Base-by-base conservation (phyloP, 495 filamentous ascomycete species). In the Filosporella fistucella region DNA sequence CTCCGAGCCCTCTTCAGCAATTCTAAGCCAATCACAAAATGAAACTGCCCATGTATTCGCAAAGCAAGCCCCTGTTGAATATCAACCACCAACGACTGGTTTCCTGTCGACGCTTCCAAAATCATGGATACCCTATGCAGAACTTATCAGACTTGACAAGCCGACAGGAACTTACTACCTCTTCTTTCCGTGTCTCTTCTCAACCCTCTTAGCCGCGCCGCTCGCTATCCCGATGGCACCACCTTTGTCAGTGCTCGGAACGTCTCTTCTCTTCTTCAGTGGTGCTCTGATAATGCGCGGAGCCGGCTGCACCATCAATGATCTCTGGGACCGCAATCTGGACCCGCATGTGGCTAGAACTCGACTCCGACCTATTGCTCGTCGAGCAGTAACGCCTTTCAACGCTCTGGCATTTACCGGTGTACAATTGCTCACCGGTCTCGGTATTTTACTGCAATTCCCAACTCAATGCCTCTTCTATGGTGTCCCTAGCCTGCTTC, bases 291-390 rank as follows among this genome's bases (percentile, higher is more conserved):
- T 96, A 58, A 97, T 98, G 93, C 88, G 93, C 42, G 90, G 93
- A 23, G 93, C 93, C n/a, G 93, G 93, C 13, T 98, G 93, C 67
- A 85, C 93, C 25, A 93, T 98, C 69, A 97, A 98, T 66, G 93
- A 98, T 62, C 77, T 97, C 35, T 96, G 89, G 91, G 93, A 97
- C 67, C 82, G 88, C 53, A 85, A 95, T 58, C 78, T 98, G 14
- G 93, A 98, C 65, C 87, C 85, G 17, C 80, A 90, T 59, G 93
- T 98, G n/a, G 68, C 80, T 25, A 82, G 93, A 20, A 98, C 93
- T 1, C 81, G 82, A 21, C 76, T 91, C 36, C 86, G 93, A 2
- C 93, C 93, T 4, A 90, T 98, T 58, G 93, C 94, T 6, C 76
- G 93, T 35, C 76, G 84, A 12, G 94, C 93, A 24, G 70, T 96